Base-by-base conservation (phyloP, 768 basidiomycete genomes). In the Fomitopsis pulvina region DNA sequence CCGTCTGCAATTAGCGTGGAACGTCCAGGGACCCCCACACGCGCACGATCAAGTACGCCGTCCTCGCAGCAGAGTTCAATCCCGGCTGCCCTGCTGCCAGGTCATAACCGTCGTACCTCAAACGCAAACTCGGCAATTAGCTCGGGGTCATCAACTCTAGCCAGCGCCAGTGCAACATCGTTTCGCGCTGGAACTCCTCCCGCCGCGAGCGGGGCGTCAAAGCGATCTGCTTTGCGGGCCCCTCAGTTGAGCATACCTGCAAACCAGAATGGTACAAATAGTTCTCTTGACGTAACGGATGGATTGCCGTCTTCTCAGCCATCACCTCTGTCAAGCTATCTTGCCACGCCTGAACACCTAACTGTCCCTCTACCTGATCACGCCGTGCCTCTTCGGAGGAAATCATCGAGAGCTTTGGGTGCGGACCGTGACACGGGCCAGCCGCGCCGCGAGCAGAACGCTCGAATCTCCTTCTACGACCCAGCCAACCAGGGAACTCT, bases 391-490 rank as follows among this genome's bases (percentile, higher is more conserved):
- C 39, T 51, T 9, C 49, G 44, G 2, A 29, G 43, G 41, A 47
- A 40, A 21, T 45, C 52, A 16, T 45, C 52, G 10, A 52, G 52
- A 22, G 45, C 43, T 11, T 42, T 49, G 3, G 56, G 55, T 30
- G 52, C 51, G 3, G 42, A 39, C 21, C 37, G 55, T 2, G 46
- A 51, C 18, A 68, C 73, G 25, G 69, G 64, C 22, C 56, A 66
- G 20, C 66, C 66, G 45, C 79, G 84, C 16, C 73, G 76, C 54
- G 85, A 81, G 49, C 81, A 73, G 39, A 85, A 83, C 54, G 79
- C 82, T 22, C 78, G 87, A 22, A 77, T 93, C 20, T 91, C 90
- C 0, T 89, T 86, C 62, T 92, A 86, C 57, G 88, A 92, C 62
- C 85, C 84, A 26, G 68, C 78, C 11, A 88, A 92, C 61, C 87